Evolutionary conservation across 2,329 filamentous ascomycete genomes (phyloP), one percentile per base, ranked within the genome.

Genomic region (Penicillium corylophilum): DNA sequence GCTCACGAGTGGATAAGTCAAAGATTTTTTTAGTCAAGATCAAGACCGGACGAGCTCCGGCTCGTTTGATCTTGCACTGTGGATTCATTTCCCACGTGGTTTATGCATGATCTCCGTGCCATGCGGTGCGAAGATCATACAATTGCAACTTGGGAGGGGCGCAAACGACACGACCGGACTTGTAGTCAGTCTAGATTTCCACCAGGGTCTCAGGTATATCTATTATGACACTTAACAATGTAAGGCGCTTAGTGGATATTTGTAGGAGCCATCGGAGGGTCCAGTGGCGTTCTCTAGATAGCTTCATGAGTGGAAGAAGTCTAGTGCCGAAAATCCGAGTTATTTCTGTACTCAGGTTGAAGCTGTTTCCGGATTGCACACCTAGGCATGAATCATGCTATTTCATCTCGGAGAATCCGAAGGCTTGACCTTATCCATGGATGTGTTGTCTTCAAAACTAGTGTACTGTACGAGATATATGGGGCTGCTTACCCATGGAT

Each of bases 31-130:
- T 20, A 33, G 39, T 26, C 39, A 26, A 16, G 12, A 24, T 24
- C 39, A 23, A 23, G 20, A 13, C 6, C 23, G 41, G 26, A 18
- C 29, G 24, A 44, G 16, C 5, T 6, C 26, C 39, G n/a, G 8
- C 23, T 44, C 18, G 23, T 36, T 26, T 8, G 18, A 20, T 33
- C 29, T 33, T 28, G 38, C 20, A 22, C 22, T 15, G 44, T 50
- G 53, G 46, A 44, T 42, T 44, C 8, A 5, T 10, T 45, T 47
- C 47, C 53, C 46, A 55, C 46, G 46, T 55, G 46, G 50, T 35
- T 48, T 22, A 26, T n/a, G 38, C 29, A 28, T 15, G 45, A 5
- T 29, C 15, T 40, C 26, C 12, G 33, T 20, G 33, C 33, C 16
- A 36, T 36, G 33, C 16, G 31, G 16, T 20, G 33, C 33, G 33